Base-by-base conservation (phyloP, 192 early-diverging fungal species). In the Coemansia sp. region DNA sequence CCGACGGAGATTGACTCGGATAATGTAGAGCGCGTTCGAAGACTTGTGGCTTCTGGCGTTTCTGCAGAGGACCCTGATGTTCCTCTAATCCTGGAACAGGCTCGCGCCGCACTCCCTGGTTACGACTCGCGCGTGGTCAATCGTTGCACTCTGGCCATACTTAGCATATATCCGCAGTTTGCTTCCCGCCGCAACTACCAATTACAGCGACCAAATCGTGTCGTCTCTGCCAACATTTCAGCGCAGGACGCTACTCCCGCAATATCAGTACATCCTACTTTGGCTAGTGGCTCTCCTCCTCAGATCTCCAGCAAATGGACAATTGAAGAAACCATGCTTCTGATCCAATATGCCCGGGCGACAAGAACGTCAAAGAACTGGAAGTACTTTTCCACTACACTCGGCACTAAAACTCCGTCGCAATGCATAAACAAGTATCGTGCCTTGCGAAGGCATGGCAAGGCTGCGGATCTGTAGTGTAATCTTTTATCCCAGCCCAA, bases 361-460 rank as follows among this genome's bases (percentile, higher is more conserved):
- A 58, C 67, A 12, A 41, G 52, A 22, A 28, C 41, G 7, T 28
- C 67, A 7, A 54, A 48, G 22, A 71, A 72, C 47, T 78, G 76
- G 76, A 59, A 34, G 4, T 48, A 61, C 26, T 68, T 78, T 65
- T 58, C 76, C n/a, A 24, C 48, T 2, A 50, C 57, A 0, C 25
- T 78, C 1, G 69, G 62, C 30, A 78, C 69, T 19, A 78, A 78
- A 32, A 64, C 76, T 16, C 49, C 59, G 2, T 24, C 38, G 2
- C 76, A 78, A 60, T 78, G 76, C 54, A 53, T 32, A 24, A 78
- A 72, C 60, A 78, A 78, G 51, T 78, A 69, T 50, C 69, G 76
- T 1, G 69, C 74, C 10, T 26, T 76, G 55, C 58, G 64, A 7
- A 50, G 62, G 25, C 63, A 70, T 22, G 51, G 54, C 2, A 44